These are phyloP conservation scores for Pythium monospermum DNA, from an alignment of 352 stramenopile genomes.

Conservation along the genomic window DNA sequence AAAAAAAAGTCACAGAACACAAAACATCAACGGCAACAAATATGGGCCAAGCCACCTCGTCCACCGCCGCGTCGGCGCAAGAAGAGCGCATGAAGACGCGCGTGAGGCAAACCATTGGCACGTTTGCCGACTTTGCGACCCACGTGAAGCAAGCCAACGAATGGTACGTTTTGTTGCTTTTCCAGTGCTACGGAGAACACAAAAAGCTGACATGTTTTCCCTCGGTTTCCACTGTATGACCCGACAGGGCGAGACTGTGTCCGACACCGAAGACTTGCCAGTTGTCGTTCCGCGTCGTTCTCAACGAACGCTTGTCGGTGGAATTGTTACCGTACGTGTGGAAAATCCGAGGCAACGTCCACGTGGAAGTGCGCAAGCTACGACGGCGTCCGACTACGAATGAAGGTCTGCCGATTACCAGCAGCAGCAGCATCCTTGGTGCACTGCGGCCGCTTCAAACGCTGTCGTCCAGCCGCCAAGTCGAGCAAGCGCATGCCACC, in stretches of 20 bases:
- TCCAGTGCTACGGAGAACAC: not conserved
- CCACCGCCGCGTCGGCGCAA: conserved; percentile 24
- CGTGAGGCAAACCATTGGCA: conserved; percentile 59
- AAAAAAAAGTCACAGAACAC: not conserved
- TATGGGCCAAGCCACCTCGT: conserved; percentile 68
- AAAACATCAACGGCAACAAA: conserved; percentile 8
- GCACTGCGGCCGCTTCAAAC: no score
- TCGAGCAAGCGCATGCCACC: no score
- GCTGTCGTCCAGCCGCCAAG: no score
- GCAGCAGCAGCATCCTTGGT: no score
- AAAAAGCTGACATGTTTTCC: not conserved
- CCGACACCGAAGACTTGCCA: conserved; percentile 72
- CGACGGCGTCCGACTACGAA: conserved; percentile 44
- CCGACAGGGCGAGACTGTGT: conserved; percentile 63
- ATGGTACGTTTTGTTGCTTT: conserved; percentile 35
- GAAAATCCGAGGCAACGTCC: conserved; percentile 61
- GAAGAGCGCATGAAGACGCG: conserved; percentile 77
- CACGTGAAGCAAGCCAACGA: conserved; percentile 76
- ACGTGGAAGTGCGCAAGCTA: conserved; percentile 71
- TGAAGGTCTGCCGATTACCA: conserved; percentile 24
- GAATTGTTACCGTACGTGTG: conserved; percentile 73
- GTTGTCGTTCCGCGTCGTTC: conserved; percentile 64
- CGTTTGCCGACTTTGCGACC: conserved; percentile 62
- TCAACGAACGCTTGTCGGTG: conserved; percentile 52
- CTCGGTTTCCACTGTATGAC: not conserved